A percentile compares a stretch with the other conserved stretches of the same genome.
Conservation (phyloP, 805 yeast species). For the Hemisphaericaspora nanyangensis region DNA sequence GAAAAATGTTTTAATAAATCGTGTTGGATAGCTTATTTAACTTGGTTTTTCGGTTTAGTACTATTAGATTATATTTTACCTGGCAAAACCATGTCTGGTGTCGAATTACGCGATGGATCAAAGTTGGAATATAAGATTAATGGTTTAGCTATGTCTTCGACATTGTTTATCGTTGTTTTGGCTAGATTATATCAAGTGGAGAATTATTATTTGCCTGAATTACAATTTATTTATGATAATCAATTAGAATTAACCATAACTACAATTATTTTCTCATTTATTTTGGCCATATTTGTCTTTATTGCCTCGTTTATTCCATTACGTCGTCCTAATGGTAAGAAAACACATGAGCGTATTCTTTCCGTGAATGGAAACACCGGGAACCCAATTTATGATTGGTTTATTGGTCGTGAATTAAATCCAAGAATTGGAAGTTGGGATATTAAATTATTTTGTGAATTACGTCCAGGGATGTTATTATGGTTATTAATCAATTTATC, state of each 20-base stretch:
- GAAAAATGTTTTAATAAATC: conserved; percentile 37
- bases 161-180: conserved; percentile 33
- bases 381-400: conserved; percentile 80
- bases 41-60: conserved; percentile 71
- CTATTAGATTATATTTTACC: conserved; percentile 57
- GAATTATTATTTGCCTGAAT: conserved; percentile 66
- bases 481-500: conserved; percentile 81
- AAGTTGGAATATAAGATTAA: conserved; percentile 73
- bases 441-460: conserved; percentile 86
- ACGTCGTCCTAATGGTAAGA: conserved; percentile 44
- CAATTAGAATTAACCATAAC: conserved; percentile 61
- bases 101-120: conserved; percentile 71
- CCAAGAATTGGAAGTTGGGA: conserved; percentile 86
- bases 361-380: conserved; percentile 88
- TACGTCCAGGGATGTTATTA: conserved; percentile 88
- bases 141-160: conserved; percentile 57
- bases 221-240: conserved; percentile 69
- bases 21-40: conserved; percentile 61
- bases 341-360: conserved; percentile 64
- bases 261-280: conserved; percentile 59
- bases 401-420: conserved; percentile 92
- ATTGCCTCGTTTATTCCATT: conserved; percentile 63
- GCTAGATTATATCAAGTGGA: conserved; percentile 49
- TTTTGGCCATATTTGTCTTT: conserved; percentile 64
- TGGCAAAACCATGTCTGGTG: conserved; percentile 63